Base-by-base conservation (phyloP, 768 basidiomycete species). In the Aureoboletus auriporus region DNA sequence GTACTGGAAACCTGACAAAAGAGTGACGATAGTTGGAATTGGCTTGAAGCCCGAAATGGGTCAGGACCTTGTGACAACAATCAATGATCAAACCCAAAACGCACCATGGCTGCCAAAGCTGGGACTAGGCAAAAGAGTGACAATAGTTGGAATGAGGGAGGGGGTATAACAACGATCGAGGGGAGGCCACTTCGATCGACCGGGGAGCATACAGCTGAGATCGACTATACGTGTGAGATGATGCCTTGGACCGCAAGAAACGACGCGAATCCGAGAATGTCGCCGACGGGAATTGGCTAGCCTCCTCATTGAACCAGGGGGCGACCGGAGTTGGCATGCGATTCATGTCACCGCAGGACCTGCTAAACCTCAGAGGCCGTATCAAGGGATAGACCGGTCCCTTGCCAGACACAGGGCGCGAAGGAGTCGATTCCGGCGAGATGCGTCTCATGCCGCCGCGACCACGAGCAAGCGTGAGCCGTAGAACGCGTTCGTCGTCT, bases 1-100 rank as follows among this genome's bases (percentile, higher is more conserved):
- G 38, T 31, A 6, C 38, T 39, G 3, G 28, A 29, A 42, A 30
- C 34, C 10, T n/a, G 16, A 27, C 14, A 54, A 58, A 55, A 1
- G 57, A 47, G 14, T 42, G 53, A 59, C 47, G 12, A 59, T 48
- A 40, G 44, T 49, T 59, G 49, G 53, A 44, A 42, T 44, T 27
- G 37, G 38, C 49, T 47, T 17, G 16, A 3, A 11, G 20, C 20
- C 20, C 20, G 20, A 23, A 23, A 44, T 10, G 14, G 8, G 31
- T 56, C 39, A 46, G 46, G n/a, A 30, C 6, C 5, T 14, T 6
- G 13, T 11, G 17, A 36, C 14, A 14, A 30, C 8, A 38, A 2
- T 23, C 17, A n/a, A 27, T n/a, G n/a, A n/a, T 31, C 6, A 14
- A 52, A 11, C 23, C 5, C 20, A 8, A 20, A 9, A 40, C 49